A percentile compares a stretch with the other conserved stretches of the same genome.
These are phyloP conservation scores for Lipomyces japonicus DNA, from an alignment of 805 yeast species.

Conservation along the genomic window DNA sequence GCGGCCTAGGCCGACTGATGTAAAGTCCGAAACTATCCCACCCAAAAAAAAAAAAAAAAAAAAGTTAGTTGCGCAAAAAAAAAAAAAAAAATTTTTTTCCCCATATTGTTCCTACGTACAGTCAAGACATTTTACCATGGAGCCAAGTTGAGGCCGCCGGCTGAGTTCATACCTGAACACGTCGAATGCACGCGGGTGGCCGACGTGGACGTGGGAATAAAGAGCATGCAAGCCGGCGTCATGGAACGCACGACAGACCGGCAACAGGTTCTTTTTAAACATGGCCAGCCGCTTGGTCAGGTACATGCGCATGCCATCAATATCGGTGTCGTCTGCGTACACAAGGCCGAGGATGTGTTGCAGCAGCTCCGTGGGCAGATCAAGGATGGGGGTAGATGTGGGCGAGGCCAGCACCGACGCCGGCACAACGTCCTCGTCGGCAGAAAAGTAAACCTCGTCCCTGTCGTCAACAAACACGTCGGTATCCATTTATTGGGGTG, in stretches of 20 bases:
- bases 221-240: slow-evolving; percentile 38
- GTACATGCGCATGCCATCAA: slow-evolving; percentile 4
- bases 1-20: slow-evolving; percentile 84
- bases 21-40: slow-evolving; percentile 60
- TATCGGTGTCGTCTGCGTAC: slow-evolving; percentile 10
- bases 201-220: slow-evolving; percentile 48
- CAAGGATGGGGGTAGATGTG: slow-evolving; percentile 4
- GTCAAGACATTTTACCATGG: slow-evolving; percentile 70
- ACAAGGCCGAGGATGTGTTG: slow-evolving; percentile 11
- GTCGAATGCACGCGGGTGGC: slow-evolving; percentile 76
- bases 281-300: slow-evolving; percentile 20
- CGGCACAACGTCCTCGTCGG: too few relatives aligned
- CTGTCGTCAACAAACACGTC: too few relatives aligned
- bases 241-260: slow-evolving; percentile 33
- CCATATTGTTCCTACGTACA: slow-evolving; percentile 38
- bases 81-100: neutral
- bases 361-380: slow-evolving; percentile 22
- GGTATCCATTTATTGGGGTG: too few relatives aligned
- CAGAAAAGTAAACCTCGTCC: too few relatives aligned
- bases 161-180: slow-evolving; percentile 48
- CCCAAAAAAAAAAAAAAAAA: neutral
- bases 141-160: slow-evolving; percentile 48
- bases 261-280: slow-evolving; percentile 26
- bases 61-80: neutral
- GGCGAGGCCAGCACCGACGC: too few relatives aligned